Percentiles rank a stretch among this genome's conserved stretches.
Conservation (phyloP, 139 green algal species). For the Chloropicon primus region DNA sequence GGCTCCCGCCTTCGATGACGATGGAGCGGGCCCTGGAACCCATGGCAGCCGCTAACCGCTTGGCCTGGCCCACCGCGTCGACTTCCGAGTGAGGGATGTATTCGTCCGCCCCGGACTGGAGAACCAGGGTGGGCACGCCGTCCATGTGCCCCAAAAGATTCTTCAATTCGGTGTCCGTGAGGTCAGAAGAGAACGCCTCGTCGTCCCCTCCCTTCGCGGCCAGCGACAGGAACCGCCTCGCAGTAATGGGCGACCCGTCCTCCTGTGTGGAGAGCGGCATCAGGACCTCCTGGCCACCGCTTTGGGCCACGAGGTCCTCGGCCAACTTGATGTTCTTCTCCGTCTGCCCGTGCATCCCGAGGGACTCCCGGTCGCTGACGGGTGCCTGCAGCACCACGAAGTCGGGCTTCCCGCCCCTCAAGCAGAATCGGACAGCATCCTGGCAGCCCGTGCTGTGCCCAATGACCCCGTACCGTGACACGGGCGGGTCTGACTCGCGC, state of each 20-base stretch:
- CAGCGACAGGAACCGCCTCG: conserved; percentile 18
- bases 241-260: conserved; percentile 30
- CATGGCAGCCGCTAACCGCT: conserved; percentile 20
- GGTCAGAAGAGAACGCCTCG: conserved; percentile 26
- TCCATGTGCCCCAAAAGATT: conserved; percentile 1
- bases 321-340: conserved; percentile 8
- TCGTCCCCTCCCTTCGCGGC: conserved; percentile 22
- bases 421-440: conserved; percentile 5
- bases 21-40: conserved; percentile 1
- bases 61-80: not conserved
- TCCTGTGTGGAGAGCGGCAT: not conserved
- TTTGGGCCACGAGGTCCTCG: conserved; percentile 21
- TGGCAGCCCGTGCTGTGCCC: conserved; percentile 7
- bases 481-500: not conserved
- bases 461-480: not conserved
- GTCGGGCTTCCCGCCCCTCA: conserved; percentile 6
- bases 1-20: conserved; percentile 19
- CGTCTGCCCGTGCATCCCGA: conserved; percentile 16
- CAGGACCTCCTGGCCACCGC: conserved; percentile 31
- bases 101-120: conserved; percentile 36
- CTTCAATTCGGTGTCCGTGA: conserved; percentile 5
- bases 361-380: conserved; percentile 41
- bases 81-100: conserved; percentile 21
- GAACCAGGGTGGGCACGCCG: conserved; percentile 25
- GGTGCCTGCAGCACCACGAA: conserved; percentile 35